Conservation (phyloP, 768 basidiomycete genomes). For the Phanerochaete carnosa region DNA sequence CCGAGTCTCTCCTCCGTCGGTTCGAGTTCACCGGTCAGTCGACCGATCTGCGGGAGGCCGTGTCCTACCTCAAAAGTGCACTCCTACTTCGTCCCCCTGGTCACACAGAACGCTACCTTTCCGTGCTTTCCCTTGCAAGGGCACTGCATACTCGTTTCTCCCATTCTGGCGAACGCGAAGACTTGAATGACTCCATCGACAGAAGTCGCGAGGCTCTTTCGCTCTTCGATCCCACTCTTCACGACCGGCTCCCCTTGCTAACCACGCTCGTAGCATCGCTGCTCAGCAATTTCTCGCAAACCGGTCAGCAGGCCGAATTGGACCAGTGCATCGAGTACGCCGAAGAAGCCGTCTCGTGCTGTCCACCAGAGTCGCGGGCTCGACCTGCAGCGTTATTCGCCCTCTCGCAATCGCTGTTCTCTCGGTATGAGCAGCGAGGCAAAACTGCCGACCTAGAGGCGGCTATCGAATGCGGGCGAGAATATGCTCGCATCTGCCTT, state of each 20-base stretch:
- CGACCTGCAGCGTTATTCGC: background rate
- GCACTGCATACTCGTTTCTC: background rate
- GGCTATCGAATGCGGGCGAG: background rate
- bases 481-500: background rate
- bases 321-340: background rate
- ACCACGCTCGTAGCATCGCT: background rate
- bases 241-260: background rate
- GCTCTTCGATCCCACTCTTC: background rate
- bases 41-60: background rate
- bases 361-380: background rate
- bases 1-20: background rate
- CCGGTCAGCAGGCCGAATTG: background rate
- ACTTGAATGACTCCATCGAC: background rate
- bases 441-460: background rate
- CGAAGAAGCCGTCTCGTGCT: background rate
- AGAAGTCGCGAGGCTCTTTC: background rate
- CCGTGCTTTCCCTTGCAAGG: background rate
- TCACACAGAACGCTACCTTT: background rate
- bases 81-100: background rate
- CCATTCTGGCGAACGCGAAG: background rate
- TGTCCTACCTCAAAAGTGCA: background rate
- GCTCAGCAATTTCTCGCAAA: background rate
- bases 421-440: background rate
- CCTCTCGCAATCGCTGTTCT: background rate
- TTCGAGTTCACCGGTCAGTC: background rate